phyloP scores from a whole-genome alignment of 164 flowering plant species.

The Euptelea pleiosperma region DNA sequence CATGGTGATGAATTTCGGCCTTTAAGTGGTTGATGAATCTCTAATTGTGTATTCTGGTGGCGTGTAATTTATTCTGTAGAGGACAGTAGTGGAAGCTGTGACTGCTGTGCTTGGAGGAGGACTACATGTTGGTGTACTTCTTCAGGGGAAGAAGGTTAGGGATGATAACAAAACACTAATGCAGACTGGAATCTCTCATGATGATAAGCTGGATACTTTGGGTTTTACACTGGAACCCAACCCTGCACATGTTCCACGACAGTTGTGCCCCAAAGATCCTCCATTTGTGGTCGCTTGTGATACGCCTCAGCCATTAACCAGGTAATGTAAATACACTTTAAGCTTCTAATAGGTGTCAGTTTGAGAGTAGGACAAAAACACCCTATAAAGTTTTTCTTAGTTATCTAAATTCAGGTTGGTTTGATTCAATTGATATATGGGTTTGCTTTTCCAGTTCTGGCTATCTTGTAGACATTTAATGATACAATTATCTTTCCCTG shows the following conservation, averaged over 20 bases:
- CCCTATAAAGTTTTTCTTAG: too few species aligned
- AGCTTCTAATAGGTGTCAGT: background rate
- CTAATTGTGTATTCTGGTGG: conserved; percentile 11
- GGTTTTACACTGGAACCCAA: conserved; percentile 83
- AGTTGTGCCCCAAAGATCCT: conserved; percentile 37
- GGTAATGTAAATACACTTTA: conserved; percentile 35
- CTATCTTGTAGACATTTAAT: too few species aligned
- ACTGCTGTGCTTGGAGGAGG: conserved; percentile 79
- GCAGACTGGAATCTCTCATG: conserved; percentile 74
- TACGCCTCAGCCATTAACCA: conserved; percentile 43
- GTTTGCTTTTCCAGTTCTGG: background rate
- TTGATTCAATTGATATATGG: background rate
- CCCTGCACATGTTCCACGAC: conserved; percentile 30
- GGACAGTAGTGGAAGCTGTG: conserved; percentile 91
- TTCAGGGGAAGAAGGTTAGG: conserved; percentile 77
- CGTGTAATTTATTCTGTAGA: conserved; percentile 32
- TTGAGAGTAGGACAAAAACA: too few species aligned
- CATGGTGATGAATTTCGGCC: background rate
- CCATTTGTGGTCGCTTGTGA: conserved; percentile 25
- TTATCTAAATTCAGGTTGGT: background rate
- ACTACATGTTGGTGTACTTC: conserved; percentile 68
- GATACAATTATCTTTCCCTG: too few species aligned
- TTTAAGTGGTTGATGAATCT: background rate
- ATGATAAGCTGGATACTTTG: conserved; percentile 54
- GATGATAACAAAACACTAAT: conserved; percentile 78